phyloP scores from a whole-genome alignment of 2,329 filamentous ascomycete genomes.

The Sporothrix euskadiensis region DNA sequence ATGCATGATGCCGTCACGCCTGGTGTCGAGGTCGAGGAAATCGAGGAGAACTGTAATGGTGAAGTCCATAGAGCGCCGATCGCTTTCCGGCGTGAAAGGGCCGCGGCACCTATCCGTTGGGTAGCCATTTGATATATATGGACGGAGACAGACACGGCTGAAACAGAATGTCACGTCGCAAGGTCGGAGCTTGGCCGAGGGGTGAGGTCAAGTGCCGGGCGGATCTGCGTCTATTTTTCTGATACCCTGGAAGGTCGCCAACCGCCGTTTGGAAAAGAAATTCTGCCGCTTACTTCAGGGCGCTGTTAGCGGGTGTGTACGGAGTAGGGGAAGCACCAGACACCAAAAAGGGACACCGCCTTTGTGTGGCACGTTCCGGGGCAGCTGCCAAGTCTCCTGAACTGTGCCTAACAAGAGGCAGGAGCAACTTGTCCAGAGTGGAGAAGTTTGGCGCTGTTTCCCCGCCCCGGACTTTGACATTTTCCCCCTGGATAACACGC shows the following conservation, averaged over 20 bases:
- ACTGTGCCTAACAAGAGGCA: not conserved
- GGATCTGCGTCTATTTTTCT: slow-evolving; percentile 15
- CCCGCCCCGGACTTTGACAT: slow-evolving; percentile 25
- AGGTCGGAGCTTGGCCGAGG: slow-evolving; percentile 18
- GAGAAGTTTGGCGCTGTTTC: not conserved
- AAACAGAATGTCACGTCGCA: not conserved
- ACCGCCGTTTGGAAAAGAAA: not conserved
- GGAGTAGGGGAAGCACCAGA: not conserved
- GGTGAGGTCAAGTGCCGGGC: slow-evolving; percentile 1
- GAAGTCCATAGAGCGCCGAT: slow-evolving; percentile 11
- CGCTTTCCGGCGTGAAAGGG: slow-evolving; percentile 3
- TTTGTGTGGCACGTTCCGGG: slow-evolving; percentile 22
- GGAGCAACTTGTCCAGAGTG: not conserved
- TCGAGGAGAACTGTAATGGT: not conserved
- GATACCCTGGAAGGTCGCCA: not conserved
- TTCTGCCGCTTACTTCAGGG: slow-evolving; percentile 18
- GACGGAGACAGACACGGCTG: not conserved
- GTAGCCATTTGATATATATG: slow-evolving; percentile 14
- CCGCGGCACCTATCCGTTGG: slow-evolving; percentile 1
- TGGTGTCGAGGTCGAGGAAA: not conserved
- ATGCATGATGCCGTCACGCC: slow-evolving; percentile 42
- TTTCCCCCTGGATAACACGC: not conserved
- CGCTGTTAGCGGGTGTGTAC: not conserved
- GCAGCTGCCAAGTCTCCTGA: not conserved
- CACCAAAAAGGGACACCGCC: slow-evolving; percentile 13